Evolutionary conservation across 2,329 filamentous ascomycete species (phyloP), one percentile per base, ranked within the genome.

Genomic region (Aspergillus cejpii): DNA sequence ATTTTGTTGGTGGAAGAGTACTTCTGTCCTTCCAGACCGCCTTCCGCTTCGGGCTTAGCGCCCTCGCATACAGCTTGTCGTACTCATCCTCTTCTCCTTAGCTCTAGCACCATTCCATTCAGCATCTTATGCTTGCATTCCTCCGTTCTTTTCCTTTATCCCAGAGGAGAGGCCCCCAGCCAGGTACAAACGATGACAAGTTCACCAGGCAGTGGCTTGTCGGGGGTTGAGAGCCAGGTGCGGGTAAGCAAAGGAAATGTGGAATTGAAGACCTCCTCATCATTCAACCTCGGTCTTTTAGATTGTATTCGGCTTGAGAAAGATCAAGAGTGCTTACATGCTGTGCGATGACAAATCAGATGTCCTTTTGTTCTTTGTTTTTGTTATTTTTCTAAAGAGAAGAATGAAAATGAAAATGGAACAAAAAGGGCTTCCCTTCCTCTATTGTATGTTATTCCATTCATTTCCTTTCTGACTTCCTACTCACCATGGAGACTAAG

Each of bases 121-220:
- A n/a, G n/a, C n/a, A n/a, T n/a, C n/a, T n/a, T 61, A 38, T 62
- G 53, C 36, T 57, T 58, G n/a, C n/a, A n/a, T n/a, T n/a, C n/a
- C n/a, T n/a, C n/a, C n/a, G n/a, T n/a, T n/a, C n/a, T n/a, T n/a
- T n/a, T n/a, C n/a, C n/a, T n/a, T n/a, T n/a, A n/a, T n/a, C n/a
- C n/a, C n/a, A n/a, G n/a, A n/a, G 48, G 52, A 2, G 52, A 42
- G 6, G 61, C 63, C 12, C 54, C 57, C 50, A 63, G 56, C 60
- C 62, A 64, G 19, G 54, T 56, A 49, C 49, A 58, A 15, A 57
- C 29, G 15, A 58, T 50, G 29, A 53, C 44, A 6, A 56, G n/a
- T n/a, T n/a, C n/a, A n/a, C n/a, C n/a, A n/a, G n/a, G n/a, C n/a
- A n/a, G n/a, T n/a, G n/a, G n/a, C n/a, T n/a, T n/a, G n/a, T n/a